Evolutionary conservation across 805 yeast species (phyloP).

Genomic region (Zygosaccharomyces pseudorouxii): DNA sequence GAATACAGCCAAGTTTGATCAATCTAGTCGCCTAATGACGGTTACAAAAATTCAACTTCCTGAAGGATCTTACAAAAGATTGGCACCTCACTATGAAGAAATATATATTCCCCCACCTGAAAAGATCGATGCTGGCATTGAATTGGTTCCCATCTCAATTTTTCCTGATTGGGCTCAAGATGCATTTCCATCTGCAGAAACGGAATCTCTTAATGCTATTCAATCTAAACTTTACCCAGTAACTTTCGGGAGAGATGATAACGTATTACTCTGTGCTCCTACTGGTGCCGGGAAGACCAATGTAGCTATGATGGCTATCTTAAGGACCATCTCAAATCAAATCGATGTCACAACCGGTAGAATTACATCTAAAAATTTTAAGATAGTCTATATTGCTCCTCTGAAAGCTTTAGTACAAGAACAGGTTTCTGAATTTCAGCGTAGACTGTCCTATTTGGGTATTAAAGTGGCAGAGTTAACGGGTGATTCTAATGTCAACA

Average conservation of each 20-base stretch:
- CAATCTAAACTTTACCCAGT: slow-evolving; percentile 77
- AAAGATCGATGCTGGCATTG: slow-evolving; percentile 39
- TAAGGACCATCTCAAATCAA: slow-evolving; percentile 55
- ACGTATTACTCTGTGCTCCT: slow-evolving; percentile 88
- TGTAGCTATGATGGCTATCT: slow-evolving; percentile 81
- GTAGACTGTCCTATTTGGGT: slow-evolving; percentile 61
- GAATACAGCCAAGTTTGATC: slow-evolving; percentile 58
- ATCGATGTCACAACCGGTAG: slow-evolving; percentile 44
- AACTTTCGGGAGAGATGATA: slow-evolving; percentile 70
- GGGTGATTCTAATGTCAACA: slow-evolving; percentile 79
- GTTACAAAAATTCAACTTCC: slow-evolving; percentile 70
- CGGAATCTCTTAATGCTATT: slow-evolving; percentile 65
- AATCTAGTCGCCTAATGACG: slow-evolving; percentile 67
- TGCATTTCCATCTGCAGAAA: slow-evolving; percentile 68
- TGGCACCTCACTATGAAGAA: slow-evolving; percentile 74
- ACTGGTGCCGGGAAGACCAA: slow-evolving; percentile 99
- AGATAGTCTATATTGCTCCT: slow-evolving; percentile 87
- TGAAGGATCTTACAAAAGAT: slow-evolving; percentile 73
- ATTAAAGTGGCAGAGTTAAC: slow-evolving; percentile 79
- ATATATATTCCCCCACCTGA: slow-evolving; percentile 87
- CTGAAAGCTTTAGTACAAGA: slow-evolving; percentile 93
- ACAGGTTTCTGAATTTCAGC: slow-evolving; percentile 79
- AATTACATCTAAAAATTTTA: slow-evolving; percentile 54
- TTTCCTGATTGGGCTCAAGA: slow-evolving; percentile 80
- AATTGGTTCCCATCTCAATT: slow-evolving; percentile 51